A percentile compares a stretch with the other conserved stretches of the same genome.
Evolutionary conservation across 345 rosid genomes (phyloP).

Genomic region (Salix purpurea): DNA sequence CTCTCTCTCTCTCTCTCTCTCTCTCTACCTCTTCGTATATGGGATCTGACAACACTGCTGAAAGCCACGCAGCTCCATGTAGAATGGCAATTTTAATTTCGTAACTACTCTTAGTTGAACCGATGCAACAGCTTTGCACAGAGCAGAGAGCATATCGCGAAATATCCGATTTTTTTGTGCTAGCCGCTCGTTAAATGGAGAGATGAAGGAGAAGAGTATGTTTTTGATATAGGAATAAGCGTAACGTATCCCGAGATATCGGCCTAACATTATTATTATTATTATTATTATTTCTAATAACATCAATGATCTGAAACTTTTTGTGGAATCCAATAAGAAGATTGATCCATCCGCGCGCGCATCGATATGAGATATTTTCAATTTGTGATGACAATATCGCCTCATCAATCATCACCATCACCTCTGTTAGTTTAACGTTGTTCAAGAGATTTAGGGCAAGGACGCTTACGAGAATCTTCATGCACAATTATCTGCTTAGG

Average conservation of each 20-base stretch:
- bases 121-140: not conserved
- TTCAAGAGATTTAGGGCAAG: not conserved
- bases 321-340: too few relatives aligned
- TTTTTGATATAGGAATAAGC: not conserved
- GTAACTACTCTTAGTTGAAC: not conserved
- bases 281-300: too few relatives aligned
- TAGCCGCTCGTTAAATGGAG: not conserved
- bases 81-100: not conserved
- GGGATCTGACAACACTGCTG: conserved; percentile 25
- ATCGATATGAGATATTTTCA: not conserved
- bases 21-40: not conserved
- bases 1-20: not conserved
- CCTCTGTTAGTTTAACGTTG: not conserved
- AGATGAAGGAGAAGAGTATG: not conserved
- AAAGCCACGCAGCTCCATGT: conserved; percentile 13
- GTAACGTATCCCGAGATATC: not conserved
- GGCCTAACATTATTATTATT: not conserved
- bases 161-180: not conserved
- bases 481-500: not conserved
- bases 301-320: not conserved
- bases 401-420: not conserved
- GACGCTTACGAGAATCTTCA: not conserved
- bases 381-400: not conserved
- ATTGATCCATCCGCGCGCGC: too few relatives aligned
- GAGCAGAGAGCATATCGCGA: not conserved